phyloP scores from a whole-genome alignment of 129 eudicot species.

The Mikania micrantha region DNA sequence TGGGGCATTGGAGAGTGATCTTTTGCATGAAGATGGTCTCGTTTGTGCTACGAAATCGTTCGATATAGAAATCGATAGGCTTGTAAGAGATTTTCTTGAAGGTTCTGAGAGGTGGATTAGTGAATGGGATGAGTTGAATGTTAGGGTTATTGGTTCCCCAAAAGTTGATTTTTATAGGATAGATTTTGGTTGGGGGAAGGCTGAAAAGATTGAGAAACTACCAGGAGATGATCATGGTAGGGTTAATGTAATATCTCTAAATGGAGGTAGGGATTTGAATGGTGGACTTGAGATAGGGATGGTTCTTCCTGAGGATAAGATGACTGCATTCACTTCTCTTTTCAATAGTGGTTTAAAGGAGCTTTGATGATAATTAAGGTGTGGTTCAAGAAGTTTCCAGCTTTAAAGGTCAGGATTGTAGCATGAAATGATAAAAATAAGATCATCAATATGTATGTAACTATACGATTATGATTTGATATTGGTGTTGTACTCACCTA shows the following conservation, averaged over 20 bases:
- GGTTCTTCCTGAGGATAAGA: constrained; percentile 21
- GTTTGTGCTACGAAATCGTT: constrained; percentile 28
- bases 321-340: constrained; percentile 25
- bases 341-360: constrained; percentile 21
- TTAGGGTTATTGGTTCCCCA: constrained; percentile 47
- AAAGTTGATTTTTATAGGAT: constrained; percentile 37
- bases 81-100: constrained; percentile 30
- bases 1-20: constrained; percentile 9
- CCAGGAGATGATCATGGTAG: constrained; percentile 11
- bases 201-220: constrained; percentile 39
- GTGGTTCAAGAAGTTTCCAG: neutral
- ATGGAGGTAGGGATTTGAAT: constrained; percentile 30
- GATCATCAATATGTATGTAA: too few relatives aligned
- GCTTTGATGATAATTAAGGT: neutral
- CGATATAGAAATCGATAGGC: constrained; percentile 28
- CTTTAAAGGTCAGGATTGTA: too few relatives aligned
- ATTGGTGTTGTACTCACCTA: too few relatives aligned
- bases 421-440: too few relatives aligned
- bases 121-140: constrained; percentile 32
- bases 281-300: constrained; percentile 53
- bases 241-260: constrained; percentile 24
- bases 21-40: constrained; percentile 32
- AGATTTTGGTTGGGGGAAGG: constrained; percentile 50
- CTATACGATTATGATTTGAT: too few relatives aligned
- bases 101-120: constrained; percentile 36